phyloP scores from a whole-genome alignment of 2,329 filamentous ascomycete species.

The Trematosphaeria pertusa region DNA sequence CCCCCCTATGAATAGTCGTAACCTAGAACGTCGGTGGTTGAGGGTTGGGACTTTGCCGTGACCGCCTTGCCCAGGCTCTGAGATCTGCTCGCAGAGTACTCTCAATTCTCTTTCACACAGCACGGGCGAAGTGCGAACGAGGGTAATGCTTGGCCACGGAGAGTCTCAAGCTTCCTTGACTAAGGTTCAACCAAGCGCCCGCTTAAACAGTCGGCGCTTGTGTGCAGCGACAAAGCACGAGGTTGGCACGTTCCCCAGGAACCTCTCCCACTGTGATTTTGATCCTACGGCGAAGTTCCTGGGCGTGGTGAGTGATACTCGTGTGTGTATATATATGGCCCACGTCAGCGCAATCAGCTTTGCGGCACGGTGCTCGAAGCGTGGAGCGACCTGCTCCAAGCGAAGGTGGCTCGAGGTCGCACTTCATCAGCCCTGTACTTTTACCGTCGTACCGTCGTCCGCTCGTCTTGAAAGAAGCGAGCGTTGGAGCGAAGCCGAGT shows the following conservation, averaged over 20 bases:
- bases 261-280: not conserved
- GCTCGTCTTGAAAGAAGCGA: no score
- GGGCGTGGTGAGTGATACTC: no score
- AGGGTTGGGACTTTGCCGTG: not conserved
- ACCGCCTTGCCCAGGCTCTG: not conserved
- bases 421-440: no score
- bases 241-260: slow-evolving; percentile 4
- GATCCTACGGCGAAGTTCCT: not conserved
- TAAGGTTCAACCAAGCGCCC: not conserved
- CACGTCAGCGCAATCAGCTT: not conserved
- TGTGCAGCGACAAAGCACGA: slow-evolving; percentile 5
- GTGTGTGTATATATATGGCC: no score
- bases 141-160: not conserved
- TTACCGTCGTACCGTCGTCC: no score
- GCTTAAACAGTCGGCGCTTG: slow-evolving; percentile 4
- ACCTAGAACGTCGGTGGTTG: not conserved
- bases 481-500: no score
- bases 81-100: not conserved
- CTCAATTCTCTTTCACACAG: slow-evolving; percentile 1
- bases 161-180: no score
- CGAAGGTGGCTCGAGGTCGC: no score
- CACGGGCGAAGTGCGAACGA: not conserved
- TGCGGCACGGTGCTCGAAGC: slow-evolving; percentile 7
- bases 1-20: not conserved
- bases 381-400: no score